Percentiles rank a stretch among this genome's conserved stretches.
Evolutionary conservation across 1,139 yeast species (phyloP).

Genomic region (Geotrichum carabidarum): DNA sequence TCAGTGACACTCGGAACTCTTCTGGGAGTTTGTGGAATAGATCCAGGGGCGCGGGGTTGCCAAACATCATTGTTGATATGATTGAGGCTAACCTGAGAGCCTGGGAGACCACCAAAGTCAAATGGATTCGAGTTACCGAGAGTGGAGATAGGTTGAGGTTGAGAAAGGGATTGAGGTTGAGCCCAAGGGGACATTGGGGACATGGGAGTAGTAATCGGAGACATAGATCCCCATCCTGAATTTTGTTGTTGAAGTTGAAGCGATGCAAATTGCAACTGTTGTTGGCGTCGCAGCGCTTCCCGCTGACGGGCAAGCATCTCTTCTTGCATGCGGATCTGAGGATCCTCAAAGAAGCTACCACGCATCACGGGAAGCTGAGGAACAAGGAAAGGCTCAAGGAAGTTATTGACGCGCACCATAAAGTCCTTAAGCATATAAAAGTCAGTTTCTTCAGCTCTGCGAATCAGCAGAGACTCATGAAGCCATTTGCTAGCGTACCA

Average conservation of each 20-base stretch:
- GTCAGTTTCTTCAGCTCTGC: conserved; percentile 44
- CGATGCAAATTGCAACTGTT: conserved; percentile 23
- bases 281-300: conserved; percentile 23
- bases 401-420: conserved; percentile 43
- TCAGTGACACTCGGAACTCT: conserved; percentile 19
- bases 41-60: conserved; percentile 20
- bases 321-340: conserved; percentile 21
- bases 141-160: conserved; percentile 17
- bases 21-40: conserved; percentile 20
- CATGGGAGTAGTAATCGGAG: conserved; percentile 21
- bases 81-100: conserved; percentile 18
- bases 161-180: conserved; percentile 17
- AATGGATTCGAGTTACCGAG: conserved; percentile 7
- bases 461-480: conserved; percentile 49
- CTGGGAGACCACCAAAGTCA: conserved; percentile 16
- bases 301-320: conserved; percentile 22
- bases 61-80: conserved; percentile 19
- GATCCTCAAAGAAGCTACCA: conserved; percentile 20
- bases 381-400: conserved; percentile 54
- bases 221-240: conserved; percentile 21
- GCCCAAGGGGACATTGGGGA: conserved; percentile 26
- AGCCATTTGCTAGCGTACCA: conserved; percentile 69
- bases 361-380: conserved; percentile 43
- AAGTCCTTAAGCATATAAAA: conserved; percentile 35
- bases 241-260: conserved; percentile 20